Evolutionary conservation across 2,329 filamentous ascomycete genomes (phyloP), one percentile per base, ranked within the genome.

Genomic region (Xylariaceae sp.): DNA sequence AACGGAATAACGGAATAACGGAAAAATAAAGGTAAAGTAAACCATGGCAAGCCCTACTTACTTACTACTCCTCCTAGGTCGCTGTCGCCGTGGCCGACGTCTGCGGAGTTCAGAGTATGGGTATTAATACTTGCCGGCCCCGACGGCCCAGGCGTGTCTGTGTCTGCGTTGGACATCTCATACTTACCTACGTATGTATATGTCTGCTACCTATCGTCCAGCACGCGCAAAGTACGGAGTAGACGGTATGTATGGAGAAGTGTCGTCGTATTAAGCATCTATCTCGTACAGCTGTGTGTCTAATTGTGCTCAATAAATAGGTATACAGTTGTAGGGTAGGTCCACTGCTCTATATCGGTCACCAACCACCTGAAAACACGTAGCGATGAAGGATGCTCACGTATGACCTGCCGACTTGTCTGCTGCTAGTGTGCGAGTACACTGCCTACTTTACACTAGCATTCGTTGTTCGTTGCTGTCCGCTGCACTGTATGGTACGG

Each of bases 131-230:
- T 53, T 47, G n/a, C 45, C 53, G 42, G 53, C 48, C 44, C 51
- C 53, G 44, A 23, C 44, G 39, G 55, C 55, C 44, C 55, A 30
- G 23, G 23, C 23, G 23, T 30, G 23, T 30, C 23, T 30, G 23
- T 30, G 52, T 50, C 57, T 54, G 51, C 35, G 51, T 51, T 53
- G 15, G 57, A 17, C 42, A 45, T 45, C 42, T 50, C 55, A 58
- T 55, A 42, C 37, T 42, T 42, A 42, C 37, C 37, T 42, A 55
- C 9, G 42, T 35, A 45, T 11, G 37, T n/a, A 52, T n/a, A 13
- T 37, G 50, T 37, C 50, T 30, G 23, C 23, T 30, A 30, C 23
- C 23, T 30, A 30, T 30, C 23, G 23, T 30, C 23, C 4, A 30
- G 23, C 23, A 30, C 23, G 23, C 37, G 8, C 8, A 42, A 9